phyloP scores from a whole-genome alignment of 208 protist genomes.

The Vickermania ingenoplastis region DNA sequence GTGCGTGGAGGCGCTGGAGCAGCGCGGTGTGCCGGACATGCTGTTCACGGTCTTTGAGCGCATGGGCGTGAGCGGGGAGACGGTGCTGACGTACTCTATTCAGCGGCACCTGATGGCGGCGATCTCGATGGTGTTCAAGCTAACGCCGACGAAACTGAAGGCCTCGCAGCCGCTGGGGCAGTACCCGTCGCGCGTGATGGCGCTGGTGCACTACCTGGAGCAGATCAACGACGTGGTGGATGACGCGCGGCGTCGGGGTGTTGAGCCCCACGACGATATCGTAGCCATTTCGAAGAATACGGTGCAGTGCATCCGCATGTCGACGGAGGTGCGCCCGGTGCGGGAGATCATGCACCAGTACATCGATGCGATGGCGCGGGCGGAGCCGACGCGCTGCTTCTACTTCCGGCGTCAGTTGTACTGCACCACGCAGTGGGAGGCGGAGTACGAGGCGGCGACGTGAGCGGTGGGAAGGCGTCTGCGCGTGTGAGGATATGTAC shows the following conservation, averaged over 20 bases:
- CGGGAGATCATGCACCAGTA: constrained; percentile 53
- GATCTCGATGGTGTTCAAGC: constrained; percentile 57
- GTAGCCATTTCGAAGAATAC: constrained; percentile 68
- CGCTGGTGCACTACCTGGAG: constrained; percentile 38
- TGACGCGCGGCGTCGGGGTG: constrained; percentile 9
- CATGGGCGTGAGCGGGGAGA: constrained; percentile 2
- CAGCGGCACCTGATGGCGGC: constrained; percentile 62
- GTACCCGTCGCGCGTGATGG: constrained; percentile 18
- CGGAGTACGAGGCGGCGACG: constrained; percentile 55
- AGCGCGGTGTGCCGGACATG: constrained; percentile 17
- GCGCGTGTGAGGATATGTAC: too few relatives aligned
- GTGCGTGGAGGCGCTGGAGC: constrained; percentile 36
- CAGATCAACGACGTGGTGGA: constrained; percentile 29
- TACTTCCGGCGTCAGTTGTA: constrained; percentile 74
- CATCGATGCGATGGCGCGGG: constrained; percentile 13
- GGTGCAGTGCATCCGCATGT: constrained; percentile 63
- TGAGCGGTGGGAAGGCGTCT: constrained; percentile 6
- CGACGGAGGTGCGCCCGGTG: constrained; percentile 57
- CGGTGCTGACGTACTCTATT: constrained; percentile 14
- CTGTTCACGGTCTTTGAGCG: constrained; percentile 36
- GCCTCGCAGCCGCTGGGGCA: constrained; percentile 14
- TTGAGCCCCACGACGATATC: constrained; percentile 25
- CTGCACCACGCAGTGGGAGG: constrained; percentile 67
- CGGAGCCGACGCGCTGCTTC: constrained; percentile 57
- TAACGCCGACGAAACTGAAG: too few relatives aligned